These are phyloP conservation scores for Cardamine resedifolia DNA, from an alignment of 345 rosid species.

Conservation along the genomic window DNA sequence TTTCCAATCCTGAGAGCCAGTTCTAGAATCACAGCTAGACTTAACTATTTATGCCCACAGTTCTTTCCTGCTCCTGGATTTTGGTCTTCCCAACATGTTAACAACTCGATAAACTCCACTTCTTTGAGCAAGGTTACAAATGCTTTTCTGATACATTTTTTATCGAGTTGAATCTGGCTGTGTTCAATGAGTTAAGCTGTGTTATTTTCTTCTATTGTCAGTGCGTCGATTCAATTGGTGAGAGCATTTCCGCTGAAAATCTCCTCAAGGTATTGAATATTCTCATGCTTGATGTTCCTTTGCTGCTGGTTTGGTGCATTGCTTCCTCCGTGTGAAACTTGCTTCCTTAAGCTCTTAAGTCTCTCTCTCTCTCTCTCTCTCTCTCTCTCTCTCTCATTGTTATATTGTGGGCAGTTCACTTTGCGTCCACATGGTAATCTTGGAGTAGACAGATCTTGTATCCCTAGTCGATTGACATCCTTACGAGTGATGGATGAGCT, in stretches of 20 bases:
- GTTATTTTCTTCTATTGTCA: conserved; percentile 39
- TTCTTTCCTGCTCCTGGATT: conserved; percentile 92
- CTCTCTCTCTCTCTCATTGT: conserved; percentile 16
- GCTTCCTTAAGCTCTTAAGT: conserved; percentile 22
- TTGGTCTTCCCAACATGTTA: conserved; percentile 54
- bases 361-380: too few species aligned
- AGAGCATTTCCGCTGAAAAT: conserved; percentile 76
- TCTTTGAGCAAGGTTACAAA: conserved; percentile 55
- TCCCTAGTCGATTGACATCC: conserved; percentile 56
- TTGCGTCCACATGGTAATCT: conserved; percentile 90
- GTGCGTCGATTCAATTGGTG: conserved; percentile 45
- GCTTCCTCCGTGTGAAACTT: background rate
- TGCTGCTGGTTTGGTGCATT: background rate
- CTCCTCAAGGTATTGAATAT: conserved; percentile 75
- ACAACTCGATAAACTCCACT: conserved; percentile 27
- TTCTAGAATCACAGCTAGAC: conserved; percentile 79
- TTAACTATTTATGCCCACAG: conserved; percentile 92
- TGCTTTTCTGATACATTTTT: conserved; percentile 5
- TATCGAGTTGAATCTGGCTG: conserved; percentile 2
- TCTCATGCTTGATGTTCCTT: background rate
- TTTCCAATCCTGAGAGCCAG: conserved; percentile 81
- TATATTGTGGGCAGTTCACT: conserved; percentile 61
- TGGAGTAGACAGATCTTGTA: conserved; percentile 78
- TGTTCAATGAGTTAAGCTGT: background rate
- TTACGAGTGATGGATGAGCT: conserved; percentile 60